These are phyloP conservation scores for Cercospora berteroae DNA, from an alignment of 2,329 filamentous ascomycete genomes.

Conservation along the genomic window DNA sequence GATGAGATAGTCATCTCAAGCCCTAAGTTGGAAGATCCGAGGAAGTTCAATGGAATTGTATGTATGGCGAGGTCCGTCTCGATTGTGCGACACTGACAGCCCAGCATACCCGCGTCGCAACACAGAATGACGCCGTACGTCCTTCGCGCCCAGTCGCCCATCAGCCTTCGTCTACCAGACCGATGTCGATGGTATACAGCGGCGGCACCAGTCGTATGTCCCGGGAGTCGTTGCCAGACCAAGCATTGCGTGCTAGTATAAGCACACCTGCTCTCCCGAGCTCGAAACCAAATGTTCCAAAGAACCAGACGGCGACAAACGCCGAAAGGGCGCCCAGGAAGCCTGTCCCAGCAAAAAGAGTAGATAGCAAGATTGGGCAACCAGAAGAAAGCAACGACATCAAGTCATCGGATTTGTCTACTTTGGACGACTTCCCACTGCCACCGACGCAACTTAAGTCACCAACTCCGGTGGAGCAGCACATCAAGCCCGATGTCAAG, in stretches of 20 bases:
- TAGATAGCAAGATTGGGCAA: constrained; percentile 1
- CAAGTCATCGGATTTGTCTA: not conserved
- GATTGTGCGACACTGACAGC: not conserved
- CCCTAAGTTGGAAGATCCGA: not conserved
- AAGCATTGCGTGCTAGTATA: not conserved
- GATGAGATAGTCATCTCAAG: not conserved
- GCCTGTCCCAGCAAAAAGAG: not conserved
- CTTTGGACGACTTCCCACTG: not conserved
- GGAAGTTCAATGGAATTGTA: not conserved
- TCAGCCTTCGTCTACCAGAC: not conserved
- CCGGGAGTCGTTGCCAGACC: not conserved
- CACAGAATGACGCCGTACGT: not conserved
- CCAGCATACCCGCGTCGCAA: not conserved
- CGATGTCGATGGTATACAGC: not conserved
- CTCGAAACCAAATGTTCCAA: not conserved
- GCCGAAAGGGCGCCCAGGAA: not conserved
- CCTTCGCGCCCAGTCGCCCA: not conserved
- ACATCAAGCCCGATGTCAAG: not conserved
- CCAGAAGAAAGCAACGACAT: not conserved
- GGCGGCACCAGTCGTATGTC: not conserved
- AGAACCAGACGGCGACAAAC: not conserved
- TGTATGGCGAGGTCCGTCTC: not conserved
- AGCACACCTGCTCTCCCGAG: not conserved
- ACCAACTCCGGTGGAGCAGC: not conserved
- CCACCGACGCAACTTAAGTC: not conserved